Base-by-base conservation (phyloP, 352 stramenopile species). In the Phytophthora macrochlamydospora region DNA sequence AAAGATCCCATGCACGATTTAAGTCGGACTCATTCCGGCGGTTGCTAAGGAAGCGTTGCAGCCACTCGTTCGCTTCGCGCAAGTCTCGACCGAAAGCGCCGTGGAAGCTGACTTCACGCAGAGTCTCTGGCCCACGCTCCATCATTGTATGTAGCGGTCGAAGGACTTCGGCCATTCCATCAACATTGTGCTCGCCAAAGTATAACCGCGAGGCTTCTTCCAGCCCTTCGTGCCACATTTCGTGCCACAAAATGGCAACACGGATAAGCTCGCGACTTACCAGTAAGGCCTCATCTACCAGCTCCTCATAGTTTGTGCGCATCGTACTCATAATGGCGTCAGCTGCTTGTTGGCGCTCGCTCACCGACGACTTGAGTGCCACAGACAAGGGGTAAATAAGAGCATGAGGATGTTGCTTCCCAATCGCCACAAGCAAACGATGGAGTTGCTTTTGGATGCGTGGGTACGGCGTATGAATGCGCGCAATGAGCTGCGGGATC, bases 351-450 rank as follows among this genome's bases (percentile, higher is more conserved):
- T 97, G 94, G 2, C 85, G 80, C 24, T 87, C 80, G 51, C 81
- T 69, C n/a, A 97, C 90, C 9, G 95, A 94, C 49, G 92, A 98
- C 69, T 99, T 99, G 9, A 98, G 62, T 2, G 98, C 88, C 1
- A 99, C 97, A 7, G 95, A 98, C 30, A 99, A 78, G 28, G 97
- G 97, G 59, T 99, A 99, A 51, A 99, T 99, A 2, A 99, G 82
- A 30, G 98, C 97, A 73, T 99, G 97, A 13, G 98, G 97, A 62
- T 99, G 96, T 63, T 97, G 92, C 52, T 95, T 82, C 4, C 97
- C 96, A 31, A 98, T 85, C 13, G 85, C 72, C 32, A 92, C 83
- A 8, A 98, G 71, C 30, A 99, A 76, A 28, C 87, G 85, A 73
- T 98, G 90, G 13, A 99, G 73, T 53, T 91, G 84, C 14, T 71